A percentile compares a stretch with the other conserved stretches of the same genome.
These are phyloP conservation scores for Saraca asoca DNA, from an alignment of 331 rosid genomes.

Conservation along the genomic window DNA sequence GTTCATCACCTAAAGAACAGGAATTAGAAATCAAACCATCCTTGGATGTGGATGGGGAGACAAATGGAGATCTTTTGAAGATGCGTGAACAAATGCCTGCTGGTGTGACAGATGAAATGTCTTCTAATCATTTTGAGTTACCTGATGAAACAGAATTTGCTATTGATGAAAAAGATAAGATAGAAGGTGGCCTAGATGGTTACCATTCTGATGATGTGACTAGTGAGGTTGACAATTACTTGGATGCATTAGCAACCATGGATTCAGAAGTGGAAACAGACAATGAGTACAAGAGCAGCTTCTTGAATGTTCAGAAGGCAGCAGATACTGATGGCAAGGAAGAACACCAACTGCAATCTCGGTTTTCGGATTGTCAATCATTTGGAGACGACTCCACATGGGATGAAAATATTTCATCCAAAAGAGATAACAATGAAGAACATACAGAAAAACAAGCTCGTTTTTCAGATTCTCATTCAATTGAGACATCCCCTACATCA, in stretches of 20 bases:
- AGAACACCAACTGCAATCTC: constrained; percentile 56
- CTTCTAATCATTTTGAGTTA: constrained; percentile 42
- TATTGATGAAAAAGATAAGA: constrained; percentile 50
- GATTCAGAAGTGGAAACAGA: constrained; percentile 75
- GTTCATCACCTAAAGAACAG: constrained; percentile 54
- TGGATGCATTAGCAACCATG: constrained; percentile 78
- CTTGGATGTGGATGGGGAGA: constrained; percentile 36
- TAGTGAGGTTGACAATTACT: constrained; percentile 82
- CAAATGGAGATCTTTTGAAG: constrained; percentile 38
- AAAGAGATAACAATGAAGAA: constrained; percentile 56
- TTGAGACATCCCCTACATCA: constrained; percentile 57
- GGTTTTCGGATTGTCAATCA: constrained; percentile 64
- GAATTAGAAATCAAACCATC: constrained; percentile 47
- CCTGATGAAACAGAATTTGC: constrained; percentile 42
- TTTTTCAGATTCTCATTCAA: constrained; percentile 54
- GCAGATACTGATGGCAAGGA: constrained; percentile 53
- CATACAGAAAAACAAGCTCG: constrained; percentile 49
- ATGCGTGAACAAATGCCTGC: constrained; percentile 48
- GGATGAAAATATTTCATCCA: constrained; percentile 58
- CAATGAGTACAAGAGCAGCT: constrained; percentile 51
- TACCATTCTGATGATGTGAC: constrained; percentile 66
- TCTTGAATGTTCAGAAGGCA: constrained; percentile 41
- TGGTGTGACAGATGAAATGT: constrained; percentile 42
- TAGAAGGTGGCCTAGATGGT: constrained; percentile 48
- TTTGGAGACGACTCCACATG: constrained; percentile 61